These are phyloP conservation scores for Globisporangium irregulare DNA, from an alignment of 352 stramenopile species.

Conservation along the genomic window DNA sequence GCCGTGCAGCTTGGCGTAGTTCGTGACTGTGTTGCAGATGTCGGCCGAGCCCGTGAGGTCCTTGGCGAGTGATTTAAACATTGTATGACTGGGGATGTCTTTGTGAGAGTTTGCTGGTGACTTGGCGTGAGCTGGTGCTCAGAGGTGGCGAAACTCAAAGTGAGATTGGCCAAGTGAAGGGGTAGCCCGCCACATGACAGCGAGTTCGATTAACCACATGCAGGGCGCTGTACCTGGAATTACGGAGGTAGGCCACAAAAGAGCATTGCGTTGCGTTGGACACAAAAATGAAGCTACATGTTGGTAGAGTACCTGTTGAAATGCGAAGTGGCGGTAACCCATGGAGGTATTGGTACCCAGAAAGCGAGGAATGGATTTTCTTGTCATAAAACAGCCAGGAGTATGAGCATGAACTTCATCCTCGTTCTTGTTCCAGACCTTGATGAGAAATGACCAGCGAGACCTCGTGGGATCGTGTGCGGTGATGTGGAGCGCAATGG, in stretches of 20 bases:
- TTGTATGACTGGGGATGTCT: slow-evolving; percentile 1
- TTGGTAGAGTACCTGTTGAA: neutral
- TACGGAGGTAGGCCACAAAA: neutral
- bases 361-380: slow-evolving; percentile 9
- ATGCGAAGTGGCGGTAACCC: neutral
- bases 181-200: neutral
- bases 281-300: neutral
- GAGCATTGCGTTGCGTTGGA: neutral
- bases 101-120: neutral
- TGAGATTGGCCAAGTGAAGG: neutral
- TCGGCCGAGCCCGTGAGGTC: slow-evolving; percentile 51
- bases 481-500: neutral
- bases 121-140: neutral
- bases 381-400: slow-evolving; percentile 1
- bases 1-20: slow-evolving; percentile 46
- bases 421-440: too few species aligned
- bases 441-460: too few species aligned
- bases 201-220: neutral
- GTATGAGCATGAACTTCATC: neutral
- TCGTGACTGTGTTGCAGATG: slow-evolving; percentile 39
- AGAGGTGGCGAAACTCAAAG: slow-evolving; percentile 10
- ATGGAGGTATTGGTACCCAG: neutral
- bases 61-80: slow-evolving; percentile 47
- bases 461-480: neutral
- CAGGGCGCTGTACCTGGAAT: neutral